Evolutionary conservation across 208 protist genomes (phyloP), one percentile per base, ranked within the genome.

Genomic region (Leishmania amazonensis): DNA sequence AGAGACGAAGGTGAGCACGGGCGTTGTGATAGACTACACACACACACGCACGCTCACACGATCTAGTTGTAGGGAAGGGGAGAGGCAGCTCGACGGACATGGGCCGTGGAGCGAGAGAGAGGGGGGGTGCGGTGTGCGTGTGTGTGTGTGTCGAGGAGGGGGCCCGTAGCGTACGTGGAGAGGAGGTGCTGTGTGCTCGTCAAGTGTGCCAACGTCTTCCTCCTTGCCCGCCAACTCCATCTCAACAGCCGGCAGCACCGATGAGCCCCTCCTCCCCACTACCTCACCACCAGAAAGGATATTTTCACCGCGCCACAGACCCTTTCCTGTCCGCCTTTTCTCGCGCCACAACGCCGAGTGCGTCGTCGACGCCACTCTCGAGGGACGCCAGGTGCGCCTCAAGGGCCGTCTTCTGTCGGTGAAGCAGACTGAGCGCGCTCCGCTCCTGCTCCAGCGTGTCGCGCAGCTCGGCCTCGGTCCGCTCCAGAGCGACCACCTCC

Each of bases 341-440:
- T 28, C 24, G 51, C 35, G 35, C 73, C 19, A 76, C 73, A 21
- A 15, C 24, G 45, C 64, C 11, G 53, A 79, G 38, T 57, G 49
- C 60, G 51, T 28, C 38, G 73, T 31, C 51, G 51, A 64, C 31
- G 73, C 65, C 19, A 76, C 31, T 31, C 21, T 53, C 70, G 40
- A 45, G 70, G 42, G 68, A 58, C 21, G 75, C 70, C 3, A 87
- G 76, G 21, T 79, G 28, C 57, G 51, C 58, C 24, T 87, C 79
- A 35, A 87, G 70, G 17, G 71, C 35, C 13, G 38, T 67, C n/a
- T 76, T 74, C 31, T 54, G 76, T 45, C 24, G 45, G 17, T 72
- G 64, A 62, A 81, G 68, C 28, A 68, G 38, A 24, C 60, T 47
- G 31, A 83, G 79, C 5, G 47, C 68, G 19, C n/a, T 21, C 58